phyloP scores from a whole-genome alignment of 2,329 filamentous ascomycete genomes.

The Epichloe brachyelytri region DNA sequence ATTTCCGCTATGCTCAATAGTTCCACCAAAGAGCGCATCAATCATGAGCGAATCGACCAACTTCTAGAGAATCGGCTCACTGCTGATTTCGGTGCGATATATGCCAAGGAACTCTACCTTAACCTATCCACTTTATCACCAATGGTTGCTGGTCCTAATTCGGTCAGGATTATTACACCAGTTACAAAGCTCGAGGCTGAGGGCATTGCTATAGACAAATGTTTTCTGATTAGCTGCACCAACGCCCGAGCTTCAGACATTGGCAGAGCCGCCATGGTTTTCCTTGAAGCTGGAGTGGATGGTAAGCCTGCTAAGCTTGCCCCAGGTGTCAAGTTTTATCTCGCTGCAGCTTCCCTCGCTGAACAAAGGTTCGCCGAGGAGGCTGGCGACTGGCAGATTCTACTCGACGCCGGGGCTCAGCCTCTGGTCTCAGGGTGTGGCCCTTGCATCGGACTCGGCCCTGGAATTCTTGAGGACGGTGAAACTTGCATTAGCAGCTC shows the following conservation, averaged over 20 bases:
- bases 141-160: conserved; percentile 79
- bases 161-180: conserved; percentile 75
- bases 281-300: conserved; percentile 51
- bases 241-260: conserved; percentile 67
- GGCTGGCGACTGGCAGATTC: conserved; percentile 70
- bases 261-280: conserved; percentile 45
- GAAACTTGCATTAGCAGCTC: conserved; percentile 74
- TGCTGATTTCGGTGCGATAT: conserved; percentile 66
- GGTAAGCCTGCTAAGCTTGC: conserved; percentile 59
- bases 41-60: conserved; percentile 59
- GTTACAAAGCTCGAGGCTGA: conserved; percentile 58
- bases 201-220: conserved; percentile 68
- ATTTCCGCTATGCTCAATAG: conserved; percentile 45
- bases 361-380: conserved; percentile 72
- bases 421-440: conserved; percentile 55
- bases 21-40: conserved; percentile 45
- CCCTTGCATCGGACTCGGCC: conserved; percentile 73
- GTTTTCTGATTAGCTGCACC: conserved; percentile 82
- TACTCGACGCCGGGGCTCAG: conserved; percentile 49
- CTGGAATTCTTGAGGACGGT: conserved; percentile 67
- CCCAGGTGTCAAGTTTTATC: conserved; percentile 69
- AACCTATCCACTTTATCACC: conserved; percentile 75
- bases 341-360: conserved; percentile 68
- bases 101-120: conserved; percentile 73
- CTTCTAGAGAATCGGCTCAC: conserved; percentile 52